Base-by-base conservation (phyloP, 306 rosid genomes). In the Adenanthera pavonina region DNA sequence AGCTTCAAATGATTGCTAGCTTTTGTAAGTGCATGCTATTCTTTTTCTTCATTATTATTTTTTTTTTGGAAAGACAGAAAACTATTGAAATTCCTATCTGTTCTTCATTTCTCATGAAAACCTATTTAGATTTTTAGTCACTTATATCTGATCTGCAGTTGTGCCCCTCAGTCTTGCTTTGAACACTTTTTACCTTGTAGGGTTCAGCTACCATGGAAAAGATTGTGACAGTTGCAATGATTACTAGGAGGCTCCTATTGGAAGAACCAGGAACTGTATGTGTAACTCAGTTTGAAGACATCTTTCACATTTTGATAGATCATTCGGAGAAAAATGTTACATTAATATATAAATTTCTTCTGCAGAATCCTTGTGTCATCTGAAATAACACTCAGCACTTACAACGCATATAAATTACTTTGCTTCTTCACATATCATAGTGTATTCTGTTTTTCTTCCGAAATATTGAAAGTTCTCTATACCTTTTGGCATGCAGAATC, bases 181-280 rank as follows among this genome's bases (percentile, higher is more conserved):
- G 44, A 65, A 78, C 78, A 25, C 74, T 75, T 75, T 61, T 69
- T 80, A 74, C 61, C 52, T 77, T 89, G 74, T 69, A 95, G 99
- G 94, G 85, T 36, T 82, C 97, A 62, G 86, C 86, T 40, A 80
- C 78, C 77, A 92, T 93, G 98, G 99, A 89, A 88, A 92, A 93
- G 85, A 84, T 89, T 78, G 90, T 92, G 77, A 81, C 97, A 61
- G 98, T 91, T 83, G 97, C 97, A 41, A 95, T 95, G 99, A 85
- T 93, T 87, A 78, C 97, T 76, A 88, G 97, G 89, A 92, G 99
- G 85, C 97, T 95, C 79, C 94, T 95, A 71, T 81, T 95, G 85
- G 99, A 95, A 87, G 99, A 95, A 84, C 97, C 94, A 16, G 98
- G 86, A 57, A 71, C 83, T 46, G 97, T 94, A 85, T 15, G 92